These are phyloP conservation scores for Salvia rosmarinus DNA, from an alignment of 257 asterid genomes.

Conservation along the genomic window DNA sequence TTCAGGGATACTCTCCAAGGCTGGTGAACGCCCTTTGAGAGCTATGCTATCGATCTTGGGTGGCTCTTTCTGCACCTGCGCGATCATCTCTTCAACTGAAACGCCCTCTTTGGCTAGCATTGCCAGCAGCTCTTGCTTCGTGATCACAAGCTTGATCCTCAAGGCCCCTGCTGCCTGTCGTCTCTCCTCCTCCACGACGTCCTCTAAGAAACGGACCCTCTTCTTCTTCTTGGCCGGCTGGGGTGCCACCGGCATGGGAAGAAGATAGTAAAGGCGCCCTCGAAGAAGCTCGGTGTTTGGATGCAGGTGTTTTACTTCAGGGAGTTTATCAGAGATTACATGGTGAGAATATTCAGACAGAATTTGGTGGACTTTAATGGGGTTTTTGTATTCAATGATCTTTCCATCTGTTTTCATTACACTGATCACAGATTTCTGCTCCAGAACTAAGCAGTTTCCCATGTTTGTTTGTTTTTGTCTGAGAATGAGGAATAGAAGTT, in stretches of 20 bases:
- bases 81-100: conserved; percentile 49
- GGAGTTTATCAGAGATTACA: conserved; percentile 60
- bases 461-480: conserved; percentile 34
- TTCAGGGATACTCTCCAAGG: conserved; percentile 54
- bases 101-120: conserved; percentile 55
- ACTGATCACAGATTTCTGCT: conserved; percentile 45
- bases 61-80: conserved; percentile 38
- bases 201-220: conserved; percentile 49
- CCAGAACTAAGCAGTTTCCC: conserved; percentile 77
- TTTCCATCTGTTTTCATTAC: conserved; percentile 73
- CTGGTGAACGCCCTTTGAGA: conserved; percentile 32
- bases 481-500: conserved; percentile 14
- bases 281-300: conserved; percentile 55
- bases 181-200: conserved; percentile 38
- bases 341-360: conserved; percentile 56
- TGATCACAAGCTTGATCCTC: conserved; percentile 74
- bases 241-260: conserved; percentile 50
- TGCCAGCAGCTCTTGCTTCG: conserved; percentile 69
- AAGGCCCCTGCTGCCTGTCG: conserved; percentile 41
- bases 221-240: conserved; percentile 32
- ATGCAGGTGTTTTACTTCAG: conserved; percentile 50
- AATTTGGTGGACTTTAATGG: conserved; percentile 57
- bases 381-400: conserved; percentile 64
- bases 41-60: conserved; percentile 21
- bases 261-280: conserved; percentile 64